phyloP scores from a whole-genome alignment of 306 rosid genomes.

The Carpinus fangiana region DNA sequence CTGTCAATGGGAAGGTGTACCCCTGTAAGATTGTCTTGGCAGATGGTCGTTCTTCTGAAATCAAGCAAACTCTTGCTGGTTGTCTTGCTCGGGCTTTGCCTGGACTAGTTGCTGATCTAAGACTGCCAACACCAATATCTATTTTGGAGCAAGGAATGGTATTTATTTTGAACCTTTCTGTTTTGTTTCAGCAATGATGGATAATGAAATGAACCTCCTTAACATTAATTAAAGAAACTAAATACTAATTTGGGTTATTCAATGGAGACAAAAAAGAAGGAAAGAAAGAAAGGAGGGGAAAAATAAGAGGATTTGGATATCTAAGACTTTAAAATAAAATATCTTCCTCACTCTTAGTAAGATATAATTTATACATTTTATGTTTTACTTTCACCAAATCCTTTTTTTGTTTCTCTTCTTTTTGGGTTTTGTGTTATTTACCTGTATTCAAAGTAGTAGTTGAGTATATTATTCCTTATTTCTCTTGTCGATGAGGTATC shows the following conservation, averaged over 20 bases:
- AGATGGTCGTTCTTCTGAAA: slow-evolving; percentile 90
- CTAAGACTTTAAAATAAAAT: no score
- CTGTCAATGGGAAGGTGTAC: slow-evolving; percentile 70
- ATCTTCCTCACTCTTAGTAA: no score
- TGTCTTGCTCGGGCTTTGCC: slow-evolving; percentile 90
- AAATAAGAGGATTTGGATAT: no score
- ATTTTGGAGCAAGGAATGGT: slow-evolving; percentile 90
- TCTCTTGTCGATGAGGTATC: no score
- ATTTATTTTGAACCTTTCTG: slow-evolving; percentile 31
- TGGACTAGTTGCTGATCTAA: slow-evolving; percentile 65
- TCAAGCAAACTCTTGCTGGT: slow-evolving; percentile 75
- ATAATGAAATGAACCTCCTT: slow-evolving; percentile 3
- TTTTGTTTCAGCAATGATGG: slow-evolving; percentile 17
- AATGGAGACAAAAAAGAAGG: not conserved
- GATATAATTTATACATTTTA: no score
- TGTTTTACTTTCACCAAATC: no score
- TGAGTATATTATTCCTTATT: no score
- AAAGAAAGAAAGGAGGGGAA: no score
- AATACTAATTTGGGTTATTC: not conserved
- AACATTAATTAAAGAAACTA: not conserved
- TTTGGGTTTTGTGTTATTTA: no score
- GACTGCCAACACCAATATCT: slow-evolving; percentile 71
- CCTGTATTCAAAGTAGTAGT: no score
- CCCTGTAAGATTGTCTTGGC: slow-evolving; percentile 58
- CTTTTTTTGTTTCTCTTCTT: no score